A percentile compares a stretch with the other conserved stretches of the same genome.
Conservation (phyloP, 805 yeast genomes). For the Candida arabinofermentans region DNA sequence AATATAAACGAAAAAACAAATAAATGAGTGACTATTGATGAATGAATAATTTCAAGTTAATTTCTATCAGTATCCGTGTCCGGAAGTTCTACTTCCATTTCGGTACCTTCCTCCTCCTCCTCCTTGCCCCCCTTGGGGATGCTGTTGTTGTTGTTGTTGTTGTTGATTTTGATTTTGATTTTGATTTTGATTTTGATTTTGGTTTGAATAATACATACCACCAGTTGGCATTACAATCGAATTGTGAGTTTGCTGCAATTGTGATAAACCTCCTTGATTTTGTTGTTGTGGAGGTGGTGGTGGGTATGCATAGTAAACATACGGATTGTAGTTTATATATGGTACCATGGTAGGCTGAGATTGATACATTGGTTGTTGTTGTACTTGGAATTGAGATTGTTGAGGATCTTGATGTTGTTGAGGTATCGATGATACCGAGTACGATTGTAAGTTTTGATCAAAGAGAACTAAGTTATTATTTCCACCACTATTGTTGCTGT, state of each 20-base stretch:
- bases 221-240: no score
- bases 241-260: neutral
- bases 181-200: neutral
- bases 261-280: neutral
- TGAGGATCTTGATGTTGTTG: conserved; percentile 4
- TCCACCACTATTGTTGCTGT: conserved; percentile 8
- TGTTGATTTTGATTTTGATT: neutral
- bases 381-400: conserved; percentile 8
- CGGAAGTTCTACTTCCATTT: no score
- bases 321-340: conserved; percentile 17
- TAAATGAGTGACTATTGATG: no score
- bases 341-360: conserved; percentile 8
- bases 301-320: conserved; percentile 19
- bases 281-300: conserved; percentile 3
- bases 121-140: conserved; percentile 1
- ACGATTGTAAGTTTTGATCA: no score
- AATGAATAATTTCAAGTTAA: no score
- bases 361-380: conserved; percentile 8
- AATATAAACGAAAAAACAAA: no score
- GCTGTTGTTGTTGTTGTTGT: conserved; percentile 2
- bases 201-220: neutral
- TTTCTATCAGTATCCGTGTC: no score
- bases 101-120: neutral
- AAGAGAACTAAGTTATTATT: no score
- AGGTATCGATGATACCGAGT: no score